Evolutionary conservation across 139 green algal genomes (phyloP).

Genomic region (Tetraselmis striata): DNA sequence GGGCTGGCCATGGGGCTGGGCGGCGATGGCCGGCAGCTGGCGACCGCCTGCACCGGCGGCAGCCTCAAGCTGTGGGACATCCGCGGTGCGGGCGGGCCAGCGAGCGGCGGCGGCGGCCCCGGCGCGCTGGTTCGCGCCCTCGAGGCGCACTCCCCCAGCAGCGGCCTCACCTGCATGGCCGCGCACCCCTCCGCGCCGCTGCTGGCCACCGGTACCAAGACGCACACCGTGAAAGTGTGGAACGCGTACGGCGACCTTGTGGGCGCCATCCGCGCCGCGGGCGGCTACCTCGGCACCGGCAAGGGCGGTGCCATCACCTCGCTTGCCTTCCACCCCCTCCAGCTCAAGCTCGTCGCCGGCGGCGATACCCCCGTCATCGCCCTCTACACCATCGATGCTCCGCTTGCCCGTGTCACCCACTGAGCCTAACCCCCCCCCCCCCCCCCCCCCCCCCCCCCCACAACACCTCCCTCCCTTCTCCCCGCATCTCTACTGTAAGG

Average conservation of each 20-base stretch:
- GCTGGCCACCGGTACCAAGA: conserved; percentile 64
- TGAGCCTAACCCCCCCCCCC: too few species aligned
- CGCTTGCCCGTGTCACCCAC: not conserved
- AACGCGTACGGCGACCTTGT: conserved; percentile 47
- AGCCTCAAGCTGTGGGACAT: not conserved
- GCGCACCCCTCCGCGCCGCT: conserved; percentile 71
- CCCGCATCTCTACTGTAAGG: too few species aligned
- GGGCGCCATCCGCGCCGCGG: conserved; percentile 59
- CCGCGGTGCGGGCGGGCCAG: conserved; percentile 1
- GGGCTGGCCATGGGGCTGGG: conserved; percentile 63
- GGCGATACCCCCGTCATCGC: conserved; percentile 40
- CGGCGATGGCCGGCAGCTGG: conserved; percentile 34
- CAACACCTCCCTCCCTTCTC: too few species aligned
- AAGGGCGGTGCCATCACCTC: conserved; percentile 60
- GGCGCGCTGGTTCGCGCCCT: conserved; percentile 47
- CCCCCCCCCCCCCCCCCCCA: too few species aligned
- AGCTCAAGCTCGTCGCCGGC: conserved; percentile 65
- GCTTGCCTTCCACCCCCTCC: conserved; percentile 82
- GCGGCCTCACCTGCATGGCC: conserved; percentile 60
- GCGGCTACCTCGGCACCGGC: conserved; percentile 46
- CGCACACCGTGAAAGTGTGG: conserved; percentile 74
- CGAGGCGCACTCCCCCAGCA: conserved; percentile 58
- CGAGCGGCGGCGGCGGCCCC: not conserved
- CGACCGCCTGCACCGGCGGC: conserved; percentile 33
- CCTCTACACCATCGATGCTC: conserved; percentile 46